phyloP scores from a whole-genome alignment of 352 stramenopile genomes.

The Globisporangium nagaii region DNA sequence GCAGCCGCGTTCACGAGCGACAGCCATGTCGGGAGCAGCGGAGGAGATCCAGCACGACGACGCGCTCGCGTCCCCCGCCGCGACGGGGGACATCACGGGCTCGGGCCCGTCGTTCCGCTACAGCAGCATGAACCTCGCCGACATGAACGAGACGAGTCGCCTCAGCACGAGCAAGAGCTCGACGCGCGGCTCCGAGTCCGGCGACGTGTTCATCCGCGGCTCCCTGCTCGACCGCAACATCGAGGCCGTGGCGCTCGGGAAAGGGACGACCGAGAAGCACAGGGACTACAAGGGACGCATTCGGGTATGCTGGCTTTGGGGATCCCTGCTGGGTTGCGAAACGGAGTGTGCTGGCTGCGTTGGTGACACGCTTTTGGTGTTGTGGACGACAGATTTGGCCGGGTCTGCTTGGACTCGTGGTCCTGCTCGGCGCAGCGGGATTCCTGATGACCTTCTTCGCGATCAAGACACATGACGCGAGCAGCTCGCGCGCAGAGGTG shows the following conservation, averaged over 20 bases:
- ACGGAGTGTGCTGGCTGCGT: too few species aligned
- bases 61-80: background rate
- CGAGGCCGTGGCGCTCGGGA: slow-evolving; percentile 4
- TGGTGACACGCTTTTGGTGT: background rate
- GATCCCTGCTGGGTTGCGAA: too few species aligned
- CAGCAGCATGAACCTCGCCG: slow-evolving; percentile 11
- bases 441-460: slow-evolving; percentile 20
- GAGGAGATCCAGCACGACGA: background rate
- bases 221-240: slow-evolving; percentile 17
- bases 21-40: background rate
- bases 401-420: slow-evolving; percentile 17
- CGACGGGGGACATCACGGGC: background rate
- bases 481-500: slow-evolving; percentile 1
- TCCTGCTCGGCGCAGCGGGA: slow-evolving; percentile 5
- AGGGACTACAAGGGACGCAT: slow-evolving; percentile 21
- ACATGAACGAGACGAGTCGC: slow-evolving; percentile 1
- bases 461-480: slow-evolving; percentile 12
- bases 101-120: slow-evolving; percentile 10
- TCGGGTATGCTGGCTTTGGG: slow-evolving; percentile 13
- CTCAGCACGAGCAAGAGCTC: background rate
- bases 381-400: slow-evolving; percentile 30
- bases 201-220: slow-evolving; percentile 17
- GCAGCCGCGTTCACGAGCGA: background rate
- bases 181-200: background rate
- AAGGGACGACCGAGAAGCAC: slow-evolving; percentile 2